Base-by-base conservation (phyloP, 2,329 filamentous ascomycete genomes). In the Elsinoe batatas region DNA sequence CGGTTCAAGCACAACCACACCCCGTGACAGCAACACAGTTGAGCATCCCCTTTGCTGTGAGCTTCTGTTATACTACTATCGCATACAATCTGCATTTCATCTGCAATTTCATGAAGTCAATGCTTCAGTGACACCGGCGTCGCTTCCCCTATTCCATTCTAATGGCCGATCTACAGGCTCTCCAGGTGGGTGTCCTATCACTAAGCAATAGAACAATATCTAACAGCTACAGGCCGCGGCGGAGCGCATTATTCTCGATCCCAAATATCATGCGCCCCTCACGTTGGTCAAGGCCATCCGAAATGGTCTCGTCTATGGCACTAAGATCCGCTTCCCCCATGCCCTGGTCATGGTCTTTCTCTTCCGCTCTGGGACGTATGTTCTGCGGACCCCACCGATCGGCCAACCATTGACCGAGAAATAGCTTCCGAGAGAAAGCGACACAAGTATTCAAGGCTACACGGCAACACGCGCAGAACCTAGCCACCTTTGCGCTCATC, bases 311-410 rank as follows among this genome's bases (percentile, higher is more conserved):
- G 89, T 98, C 60, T 98, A 98, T 74, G 93, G 93, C 59, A 83
- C 88, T 65, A 97, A 97, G 81, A 89, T 98, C 71, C 91, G 93
- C 61, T 97, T 98, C 75, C 93, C 93, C 61, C 93, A 98, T 75
- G 93, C 93, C 59, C 80, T 98, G 63, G 93, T 98, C 53, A 98
- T 98, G 91, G 89, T 96, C 62, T 87, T 97, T 64, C 82, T 98
- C 63, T 98, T 98, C 77, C 88, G 93, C 63, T 89, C 86, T 8
- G 93, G 91, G 74, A 81, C 75, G 53, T 55, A 47, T 12, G 53
- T 47, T 8, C 20, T 37, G 7, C n/a, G 7, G 5, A n/a, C 30
- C 17, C 20, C 17, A 36, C 42, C 11, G 4, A 10, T 18, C 11
- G 13, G 2, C 5, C 13, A 22, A 7, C 15, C 15, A 15, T n/a